A percentile compares a stretch with the other conserved stretches of the same genome.
Evolutionary conservation across 2,329 filamentous ascomycete genomes (phyloP).

Genomic region (Cytospora piceicola): DNA sequence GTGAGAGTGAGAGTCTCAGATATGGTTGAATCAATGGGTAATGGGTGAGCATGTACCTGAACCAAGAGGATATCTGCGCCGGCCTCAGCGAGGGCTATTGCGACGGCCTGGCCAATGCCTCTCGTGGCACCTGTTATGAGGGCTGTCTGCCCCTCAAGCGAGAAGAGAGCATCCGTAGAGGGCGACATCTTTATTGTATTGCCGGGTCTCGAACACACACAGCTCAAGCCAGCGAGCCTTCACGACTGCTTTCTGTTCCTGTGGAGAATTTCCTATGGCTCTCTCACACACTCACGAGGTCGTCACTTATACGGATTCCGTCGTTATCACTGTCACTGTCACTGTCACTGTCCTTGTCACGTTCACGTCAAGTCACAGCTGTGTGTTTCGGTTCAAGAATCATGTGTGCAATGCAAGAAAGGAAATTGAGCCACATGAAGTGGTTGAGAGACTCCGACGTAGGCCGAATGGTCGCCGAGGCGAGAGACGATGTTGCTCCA

Average conservation of each 20-base stretch:
- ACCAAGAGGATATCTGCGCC: constrained; percentile 61
- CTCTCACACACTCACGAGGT: neutral
- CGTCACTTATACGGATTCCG: neutral
- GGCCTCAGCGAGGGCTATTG: constrained; percentile 61
- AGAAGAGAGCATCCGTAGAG: constrained; percentile 48
- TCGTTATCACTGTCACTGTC: neutral
- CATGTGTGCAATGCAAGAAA: neutral
- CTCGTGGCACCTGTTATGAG: constrained; percentile 61
- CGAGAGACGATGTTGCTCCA: neutral
- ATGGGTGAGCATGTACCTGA: constrained; percentile 44
- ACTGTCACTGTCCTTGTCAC: neutral
- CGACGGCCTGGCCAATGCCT: constrained; percentile 62
- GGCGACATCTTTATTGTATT: constrained; percentile 39
- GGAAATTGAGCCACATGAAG: constrained; percentile 1
- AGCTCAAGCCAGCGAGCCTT: neutral
- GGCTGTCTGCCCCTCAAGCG: constrained; percentile 59
- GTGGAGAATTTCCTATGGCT: neutral
- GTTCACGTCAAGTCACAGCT: neutral
- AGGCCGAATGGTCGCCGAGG: constrained; percentile 12
- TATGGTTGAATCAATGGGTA: neutral
- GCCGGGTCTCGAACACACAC: neutral
- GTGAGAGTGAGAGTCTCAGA: neutral
- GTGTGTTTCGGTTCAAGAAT: neutral
- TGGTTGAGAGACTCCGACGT: constrained; percentile 9
- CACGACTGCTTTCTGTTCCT: neutral